phyloP scores from a whole-genome alignment of 768 basidiomycete species.

The Boletus huronensis region DNA sequence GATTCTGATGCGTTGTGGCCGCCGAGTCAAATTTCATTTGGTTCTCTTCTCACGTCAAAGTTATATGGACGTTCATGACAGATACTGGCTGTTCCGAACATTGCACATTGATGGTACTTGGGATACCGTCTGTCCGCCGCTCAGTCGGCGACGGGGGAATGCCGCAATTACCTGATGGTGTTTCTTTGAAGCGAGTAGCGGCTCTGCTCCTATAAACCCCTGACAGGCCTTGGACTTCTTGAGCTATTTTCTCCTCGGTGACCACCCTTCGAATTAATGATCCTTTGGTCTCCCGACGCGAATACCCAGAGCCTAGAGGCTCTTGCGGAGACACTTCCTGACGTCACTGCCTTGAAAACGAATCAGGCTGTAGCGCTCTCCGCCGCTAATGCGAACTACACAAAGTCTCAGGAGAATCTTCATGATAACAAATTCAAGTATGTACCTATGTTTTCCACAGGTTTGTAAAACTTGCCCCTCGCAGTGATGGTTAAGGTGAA shows the following conservation, averaged over 20 bases:
- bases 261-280: background rate
- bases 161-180: background rate
- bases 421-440: background rate
- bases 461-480: background rate
- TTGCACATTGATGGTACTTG: too few relatives aligned
- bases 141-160: background rate
- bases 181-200: background rate
- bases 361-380: background rate
- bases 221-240: background rate
- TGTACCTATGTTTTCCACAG: background rate
- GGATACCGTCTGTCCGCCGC: conserved; percentile 9
- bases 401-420: background rate
- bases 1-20: background rate
- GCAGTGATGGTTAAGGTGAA: background rate
- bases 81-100: background rate
- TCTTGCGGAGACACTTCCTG: conserved; percentile 15
- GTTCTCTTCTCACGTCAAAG: background rate
- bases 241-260: background rate
- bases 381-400: conserved; percentile 1
- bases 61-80: background rate
- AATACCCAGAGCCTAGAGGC: background rate
- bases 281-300: background rate
- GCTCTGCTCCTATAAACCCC: background rate
- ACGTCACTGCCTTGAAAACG: conserved; percentile 5
- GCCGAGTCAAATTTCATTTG: background rate